These are phyloP conservation scores for Symbiotaphrina buchneri DNA, from an alignment of 495 filamentous ascomycete genomes.

Conservation along the genomic window DNA sequence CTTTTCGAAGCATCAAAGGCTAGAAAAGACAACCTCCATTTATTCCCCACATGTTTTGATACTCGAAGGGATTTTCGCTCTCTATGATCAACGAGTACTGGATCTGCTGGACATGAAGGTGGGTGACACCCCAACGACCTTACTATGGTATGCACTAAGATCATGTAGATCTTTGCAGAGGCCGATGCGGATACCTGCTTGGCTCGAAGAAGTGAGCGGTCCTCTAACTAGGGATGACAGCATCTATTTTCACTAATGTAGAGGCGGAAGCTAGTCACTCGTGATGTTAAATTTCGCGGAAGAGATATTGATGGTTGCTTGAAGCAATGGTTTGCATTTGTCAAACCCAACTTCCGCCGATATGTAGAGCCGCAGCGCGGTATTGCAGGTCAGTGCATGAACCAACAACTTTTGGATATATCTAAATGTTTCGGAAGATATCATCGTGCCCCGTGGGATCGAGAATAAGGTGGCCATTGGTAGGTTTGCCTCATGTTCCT, in stretches of 20 bases:
- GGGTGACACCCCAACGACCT: conserved; percentile 6
- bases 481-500: conserved; percentile 14
- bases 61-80: conserved; percentile 83
- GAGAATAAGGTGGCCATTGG: conserved; percentile 84
- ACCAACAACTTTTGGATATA: conserved; percentile 1
- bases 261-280: conserved; percentile 33
- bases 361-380: conserved; percentile 80
- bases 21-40: conserved; percentile 57
- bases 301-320: conserved; percentile 84
- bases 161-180: conserved; percentile 79
- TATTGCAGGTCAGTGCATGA: conserved; percentile 32
- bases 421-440: conserved; percentile 29
- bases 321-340: conserved; percentile 91
- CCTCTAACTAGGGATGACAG: too few species aligned
- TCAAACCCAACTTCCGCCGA: conserved; percentile 84
- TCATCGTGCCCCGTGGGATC: conserved; percentile 85
- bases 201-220: conserved; percentile 57
- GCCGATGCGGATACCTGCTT: conserved; percentile 89
- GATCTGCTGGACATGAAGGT: conserved; percentile 85
- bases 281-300: conserved; percentile 68
- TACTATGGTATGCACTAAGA: conserved; percentile 2
- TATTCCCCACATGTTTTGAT: conserved; percentile 95
- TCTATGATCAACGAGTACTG: conserved; percentile 71
- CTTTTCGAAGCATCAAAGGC: conserved; percentile 73
- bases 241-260: too few species aligned